Base-by-base conservation (phyloP, 202 grass and related monocot species). In the Brachypodium distachyon region DNA sequence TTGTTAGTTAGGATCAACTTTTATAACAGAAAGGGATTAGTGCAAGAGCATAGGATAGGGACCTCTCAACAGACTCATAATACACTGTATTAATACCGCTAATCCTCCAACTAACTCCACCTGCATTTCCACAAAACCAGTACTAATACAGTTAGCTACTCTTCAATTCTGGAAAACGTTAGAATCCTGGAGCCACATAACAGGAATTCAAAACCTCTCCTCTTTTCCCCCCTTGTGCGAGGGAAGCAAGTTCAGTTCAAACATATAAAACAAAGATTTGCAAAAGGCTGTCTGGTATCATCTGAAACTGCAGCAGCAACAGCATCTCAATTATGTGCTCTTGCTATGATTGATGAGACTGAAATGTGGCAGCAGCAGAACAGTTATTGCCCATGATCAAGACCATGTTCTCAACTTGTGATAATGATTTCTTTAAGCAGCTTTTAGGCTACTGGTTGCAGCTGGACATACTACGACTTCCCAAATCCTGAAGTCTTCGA, bases 41-140 rank as follows among this genome's bases (percentile, higher is more conserved):
- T 40, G 37, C 76, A 72, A 41, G n/a, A n/a, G 81, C 54, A 69
- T 61, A 49, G 48, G 81, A 88, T 18, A 73, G 29, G 70, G 81
- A 88, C 86, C 59, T 56, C 55, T 40, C 76, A 88, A 84, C 81
- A 39, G 63, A 88, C 77, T 81, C 46, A 72, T 75, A 83, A 68
- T 79, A 48, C 70, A 79, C 17, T 10, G 25, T 1, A 43, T 54
- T 42, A 84, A 70, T 76, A 33, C 63, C 41, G 10, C 6, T 25
- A 84, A 70, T 76, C 64, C 38, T 46, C 77, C 64, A 71, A 81
- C 76, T 39, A 84, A 74, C 47, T 25, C 46, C 81, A 71, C 76
- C 70, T 57, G 76, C 18, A 80, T 42, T 31, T 57, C 37, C 70
- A 75, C 69, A 62, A 54, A 61, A 70, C 28, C 38, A 53, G 53